Percentiles rank a stretch among this genome's conserved stretches.
Evolutionary conservation across 2,329 filamentous ascomycete species (phyloP).

Genomic region (Truncatella angustata): DNA sequence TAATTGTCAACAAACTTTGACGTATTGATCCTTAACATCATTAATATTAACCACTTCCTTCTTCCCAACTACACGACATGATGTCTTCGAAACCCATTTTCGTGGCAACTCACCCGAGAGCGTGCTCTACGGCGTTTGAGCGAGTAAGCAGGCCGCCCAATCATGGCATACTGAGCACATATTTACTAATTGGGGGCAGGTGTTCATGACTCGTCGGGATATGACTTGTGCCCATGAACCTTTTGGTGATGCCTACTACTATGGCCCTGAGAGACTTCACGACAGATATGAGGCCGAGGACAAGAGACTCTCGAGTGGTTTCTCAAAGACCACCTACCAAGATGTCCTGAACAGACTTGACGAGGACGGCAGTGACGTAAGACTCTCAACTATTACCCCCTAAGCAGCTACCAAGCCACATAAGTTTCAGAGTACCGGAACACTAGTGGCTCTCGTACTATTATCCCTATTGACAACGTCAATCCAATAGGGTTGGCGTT

Average conservation of each 20-base stretch:
- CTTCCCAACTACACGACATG: conserved; percentile 20
- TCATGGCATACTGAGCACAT: background rate
- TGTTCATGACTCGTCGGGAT: conserved; percentile 93
- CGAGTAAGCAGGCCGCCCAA: conserved; percentile 56
- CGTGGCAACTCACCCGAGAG: conserved; percentile 87
- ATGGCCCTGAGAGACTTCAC: conserved; percentile 83
- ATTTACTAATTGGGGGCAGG: conserved; percentile 46
- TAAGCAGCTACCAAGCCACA: too few relatives aligned
- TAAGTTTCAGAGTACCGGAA: too few relatives aligned
- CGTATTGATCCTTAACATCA: background rate
- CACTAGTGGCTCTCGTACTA: too few relatives aligned
- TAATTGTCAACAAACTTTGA: too few relatives aligned
- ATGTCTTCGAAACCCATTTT: conserved; percentile 86
- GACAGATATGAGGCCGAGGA: conserved; percentile 69
- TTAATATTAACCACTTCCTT: background rate
- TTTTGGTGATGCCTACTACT: conserved; percentile 96
- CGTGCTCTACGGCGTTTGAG: conserved; percentile 97
- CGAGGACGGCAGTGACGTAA: conserved; percentile 71
- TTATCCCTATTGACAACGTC: too few relatives aligned
- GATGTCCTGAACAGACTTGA: conserved; percentile 77
- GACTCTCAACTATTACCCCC: conserved; percentile 19
- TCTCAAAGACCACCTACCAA: conserved; percentile 67
- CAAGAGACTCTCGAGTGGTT: conserved; percentile 60
- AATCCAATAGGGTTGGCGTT: too few relatives aligned
- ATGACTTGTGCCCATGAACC: conserved; percentile 90